phyloP scores from a whole-genome alignment of 2,329 filamentous ascomycete species.

The Thyridium curvatum region DNA sequence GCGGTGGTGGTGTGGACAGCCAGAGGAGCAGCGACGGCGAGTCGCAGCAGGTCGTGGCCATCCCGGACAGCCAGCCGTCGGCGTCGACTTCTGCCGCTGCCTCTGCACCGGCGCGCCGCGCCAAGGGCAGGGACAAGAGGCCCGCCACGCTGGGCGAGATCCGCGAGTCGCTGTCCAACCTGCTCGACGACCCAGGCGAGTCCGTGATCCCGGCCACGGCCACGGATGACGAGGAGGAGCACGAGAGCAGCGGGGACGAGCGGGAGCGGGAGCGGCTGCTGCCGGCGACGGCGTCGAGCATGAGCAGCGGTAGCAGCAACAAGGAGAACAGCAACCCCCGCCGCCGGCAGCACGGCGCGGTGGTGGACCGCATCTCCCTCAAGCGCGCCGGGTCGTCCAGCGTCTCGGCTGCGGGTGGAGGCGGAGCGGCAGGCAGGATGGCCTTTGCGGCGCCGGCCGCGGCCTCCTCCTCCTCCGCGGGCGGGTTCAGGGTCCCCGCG shows the following conservation, averaged over 20 bases:
- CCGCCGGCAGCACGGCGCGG: conserved; percentile 35
- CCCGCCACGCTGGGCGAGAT: conserved; percentile 75
- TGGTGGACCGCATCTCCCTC: conserved; percentile 70
- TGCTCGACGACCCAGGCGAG: conserved; percentile 60
- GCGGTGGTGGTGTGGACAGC: too few relatives aligned
- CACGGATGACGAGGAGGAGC: conserved; percentile 32
- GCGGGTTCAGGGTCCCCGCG: conserved; percentile 60
- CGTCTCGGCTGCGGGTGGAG: conserved; percentile 18
- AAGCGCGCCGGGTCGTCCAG: conserved; percentile 46
- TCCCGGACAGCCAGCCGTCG: conserved; percentile 45
- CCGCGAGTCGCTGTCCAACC: conserved; percentile 73
- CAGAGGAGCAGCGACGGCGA: conserved; percentile 1
- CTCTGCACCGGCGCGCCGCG: conserved; percentile 43
- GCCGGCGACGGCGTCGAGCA: conserved; percentile 6
- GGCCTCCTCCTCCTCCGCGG: conserved; percentile 24
- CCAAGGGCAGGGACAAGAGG: conserved; percentile 50
- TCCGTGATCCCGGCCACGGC: conserved; percentile 41
- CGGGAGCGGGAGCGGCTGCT: too few relatives aligned
- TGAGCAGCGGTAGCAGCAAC: conserved; percentile 17
- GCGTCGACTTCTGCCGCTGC: conserved; percentile 23
- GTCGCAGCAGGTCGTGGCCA: conserved; percentile 11
- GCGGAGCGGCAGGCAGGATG: conserved; percentile 32
- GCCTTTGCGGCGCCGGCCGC: conserved; percentile 46
- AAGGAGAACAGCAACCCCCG: conserved; percentile 45
- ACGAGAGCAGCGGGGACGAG: conserved; percentile 29